These are phyloP conservation scores for Orbilia javanica DNA, from an alignment of 2,329 filamentous ascomycete species.

Conservation along the genomic window DNA sequence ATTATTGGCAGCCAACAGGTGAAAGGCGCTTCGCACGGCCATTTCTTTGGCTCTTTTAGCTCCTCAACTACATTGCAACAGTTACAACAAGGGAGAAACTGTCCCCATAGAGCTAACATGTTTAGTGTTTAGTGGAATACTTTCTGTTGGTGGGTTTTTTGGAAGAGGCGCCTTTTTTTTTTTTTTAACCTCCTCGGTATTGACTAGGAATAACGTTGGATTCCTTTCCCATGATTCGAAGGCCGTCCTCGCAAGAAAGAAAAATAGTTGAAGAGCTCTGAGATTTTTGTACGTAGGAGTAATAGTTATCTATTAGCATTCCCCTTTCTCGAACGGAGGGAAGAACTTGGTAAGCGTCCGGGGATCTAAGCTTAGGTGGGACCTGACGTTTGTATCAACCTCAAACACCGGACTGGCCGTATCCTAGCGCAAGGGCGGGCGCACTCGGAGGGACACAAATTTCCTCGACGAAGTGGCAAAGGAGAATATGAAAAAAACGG, in stretches of 20 bases:
- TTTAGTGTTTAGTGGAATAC: constrained; percentile 5
- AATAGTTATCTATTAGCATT: constrained; percentile 17
- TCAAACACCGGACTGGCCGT: constrained; percentile 51
- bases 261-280: constrained; percentile 23
- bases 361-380: constrained; percentile 15
- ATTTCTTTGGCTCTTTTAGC: constrained; percentile 16
- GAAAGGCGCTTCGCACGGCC: constrained; percentile 33
- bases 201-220: constrained; percentile 31
- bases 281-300: background rate
- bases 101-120: constrained; percentile 52
- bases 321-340: constrained; percentile 55
- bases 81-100: constrained; percentile 36
- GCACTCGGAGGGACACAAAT: constrained; percentile 36
- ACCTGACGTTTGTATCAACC: constrained; percentile 53
- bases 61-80: constrained; percentile 29
- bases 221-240: constrained; percentile 20
- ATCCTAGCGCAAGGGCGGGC: constrained; percentile 56
- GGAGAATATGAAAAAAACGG: constrained; percentile 24
- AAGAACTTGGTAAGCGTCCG: constrained; percentile 42
- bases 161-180: background rate
- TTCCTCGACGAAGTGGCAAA: constrained; percentile 9
- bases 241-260: constrained; percentile 8
- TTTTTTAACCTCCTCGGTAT: background rate
- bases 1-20: constrained; percentile 28
- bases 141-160: constrained; percentile 18